Conservation (phyloP, 352 stramenopile genomes). For the Globisporangium ultimum region DNA sequence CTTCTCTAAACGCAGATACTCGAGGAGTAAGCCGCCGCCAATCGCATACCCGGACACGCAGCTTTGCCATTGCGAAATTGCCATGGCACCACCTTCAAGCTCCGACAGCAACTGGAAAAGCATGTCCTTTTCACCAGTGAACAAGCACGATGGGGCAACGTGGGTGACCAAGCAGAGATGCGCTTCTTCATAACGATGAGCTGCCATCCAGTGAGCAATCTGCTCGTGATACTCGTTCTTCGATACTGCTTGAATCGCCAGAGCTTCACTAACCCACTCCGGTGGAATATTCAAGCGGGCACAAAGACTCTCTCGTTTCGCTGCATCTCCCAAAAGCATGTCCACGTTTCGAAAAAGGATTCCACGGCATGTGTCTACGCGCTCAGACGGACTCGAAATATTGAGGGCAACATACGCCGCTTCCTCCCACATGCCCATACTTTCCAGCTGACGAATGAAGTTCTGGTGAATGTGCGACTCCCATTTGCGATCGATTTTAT, state of each 20-base stretch:
- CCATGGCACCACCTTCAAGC: conserved; percentile 43
- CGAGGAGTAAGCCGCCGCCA: conserved; percentile 57
- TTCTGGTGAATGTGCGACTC: conserved; percentile 79
- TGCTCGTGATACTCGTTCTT: conserved; percentile 55
- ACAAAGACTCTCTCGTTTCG: conserved; percentile 47
- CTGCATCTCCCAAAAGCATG: conserved; percentile 30
- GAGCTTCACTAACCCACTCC: conserved; percentile 68
- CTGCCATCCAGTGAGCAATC: conserved; percentile 74
- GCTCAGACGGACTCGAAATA: conserved; percentile 54
- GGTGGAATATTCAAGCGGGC: conserved; percentile 43
- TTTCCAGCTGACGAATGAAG: conserved; percentile 77
- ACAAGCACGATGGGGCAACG: conserved; percentile 58
- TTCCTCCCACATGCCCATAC: conserved; percentile 58
- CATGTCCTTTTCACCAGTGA: conserved; percentile 55
- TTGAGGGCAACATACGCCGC: conserved; percentile 80
- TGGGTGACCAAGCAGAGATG: conserved; percentile 57
- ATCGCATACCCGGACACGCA: conserved; percentile 43
- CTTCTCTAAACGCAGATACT: conserved; percentile 67
- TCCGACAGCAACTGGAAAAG: conserved; percentile 51
- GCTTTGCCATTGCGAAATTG: conserved; percentile 67
- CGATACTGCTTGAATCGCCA: conserved; percentile 49
- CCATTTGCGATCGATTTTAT: conserved; percentile 70
- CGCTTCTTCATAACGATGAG: conserved; percentile 53
- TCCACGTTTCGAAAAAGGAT: conserved; percentile 70
- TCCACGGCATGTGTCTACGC: conserved; percentile 48